phyloP scores from a whole-genome alignment of 2,329 filamentous ascomycete genomes.

The Aspergillus novoparasiticus region DNA sequence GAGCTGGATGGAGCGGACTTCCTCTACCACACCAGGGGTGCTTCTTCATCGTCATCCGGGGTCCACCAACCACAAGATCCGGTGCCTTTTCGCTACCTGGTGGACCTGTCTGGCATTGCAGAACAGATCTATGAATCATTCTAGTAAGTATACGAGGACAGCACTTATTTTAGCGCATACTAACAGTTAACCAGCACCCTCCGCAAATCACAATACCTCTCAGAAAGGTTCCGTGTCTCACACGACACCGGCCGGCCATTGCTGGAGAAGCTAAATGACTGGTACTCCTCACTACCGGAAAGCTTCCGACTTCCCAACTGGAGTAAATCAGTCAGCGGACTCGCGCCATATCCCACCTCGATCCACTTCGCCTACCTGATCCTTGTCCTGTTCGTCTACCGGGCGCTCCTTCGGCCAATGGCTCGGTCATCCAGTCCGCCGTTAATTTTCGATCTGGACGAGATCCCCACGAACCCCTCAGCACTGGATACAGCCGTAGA shows the following conservation, averaged over 20 bases:
- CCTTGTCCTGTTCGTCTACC: conserved; percentile 39
- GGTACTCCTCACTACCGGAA: conserved; percentile 34
- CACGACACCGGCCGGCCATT: conserved; percentile 31
- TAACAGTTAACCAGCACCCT: conserved; percentile 26
- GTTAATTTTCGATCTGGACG: conserved; percentile 30
- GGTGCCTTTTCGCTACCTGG: conserved; percentile 31
- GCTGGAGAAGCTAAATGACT: conserved; percentile 32
- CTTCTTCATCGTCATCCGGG: conserved; percentile 20
- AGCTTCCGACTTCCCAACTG: conserved; percentile 31
- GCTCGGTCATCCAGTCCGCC: conserved; percentile 31
- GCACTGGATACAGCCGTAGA: conserved; percentile 16
- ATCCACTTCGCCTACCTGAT: conserved; percentile 40
- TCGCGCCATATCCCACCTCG: conserved; percentile 26
- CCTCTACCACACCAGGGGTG: conserved; percentile 8
- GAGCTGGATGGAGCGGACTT: conserved; percentile 35
- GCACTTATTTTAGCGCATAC: not conserved
- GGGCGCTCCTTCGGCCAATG: conserved; percentile 36
- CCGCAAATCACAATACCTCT: conserved; percentile 32
- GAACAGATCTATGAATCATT: conserved; percentile 36
- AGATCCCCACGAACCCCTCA: conserved; percentile 22
- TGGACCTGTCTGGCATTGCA: conserved; percentile 31
- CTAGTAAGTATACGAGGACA: conserved; percentile 28
- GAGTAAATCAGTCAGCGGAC: conserved; percentile 29
- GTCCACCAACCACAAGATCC: conserved; percentile 22
- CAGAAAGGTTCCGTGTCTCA: conserved; percentile 32